These are phyloP conservation scores for Diaporthe humulicola DNA, from an alignment of 2,329 filamentous ascomycete genomes.

Conservation along the genomic window DNA sequence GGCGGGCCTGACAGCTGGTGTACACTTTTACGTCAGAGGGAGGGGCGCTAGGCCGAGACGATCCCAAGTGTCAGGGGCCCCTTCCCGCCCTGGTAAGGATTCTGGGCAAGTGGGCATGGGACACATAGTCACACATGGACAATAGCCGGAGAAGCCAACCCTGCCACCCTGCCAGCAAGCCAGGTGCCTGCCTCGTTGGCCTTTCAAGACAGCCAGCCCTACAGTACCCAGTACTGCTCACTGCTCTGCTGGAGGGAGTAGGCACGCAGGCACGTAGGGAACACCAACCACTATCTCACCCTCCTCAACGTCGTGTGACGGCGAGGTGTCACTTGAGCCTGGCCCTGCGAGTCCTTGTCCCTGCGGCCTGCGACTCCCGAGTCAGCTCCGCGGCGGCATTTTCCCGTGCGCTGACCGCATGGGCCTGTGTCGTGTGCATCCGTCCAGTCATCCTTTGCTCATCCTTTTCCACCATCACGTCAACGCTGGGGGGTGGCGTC, in stretches of 20 bases:
- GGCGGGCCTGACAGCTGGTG: conserved; percentile 20
- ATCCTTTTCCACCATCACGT: conserved; percentile 34
- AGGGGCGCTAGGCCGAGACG: conserved; percentile 25
- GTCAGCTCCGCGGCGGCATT: conserved; percentile 12
- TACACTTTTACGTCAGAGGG: conserved; percentile 23
- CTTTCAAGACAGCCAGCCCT: conserved; percentile 11
- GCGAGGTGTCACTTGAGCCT: conserved; percentile 24
- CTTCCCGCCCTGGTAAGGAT: neutral
- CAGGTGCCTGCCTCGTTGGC: conserved; percentile 24
- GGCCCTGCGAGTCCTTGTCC: conserved; percentile 6
- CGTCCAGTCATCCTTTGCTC: conserved; percentile 12
- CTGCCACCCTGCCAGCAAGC: neutral
- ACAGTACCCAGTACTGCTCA: neutral
- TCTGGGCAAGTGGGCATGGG: neutral
- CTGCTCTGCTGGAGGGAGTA: neutral
- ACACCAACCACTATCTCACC: neutral
- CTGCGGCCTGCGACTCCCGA: conserved; percentile 1
- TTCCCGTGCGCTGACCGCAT: conserved; percentile 21
- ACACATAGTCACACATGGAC: conserved; percentile 7
- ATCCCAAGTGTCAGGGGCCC: conserved; percentile 24
- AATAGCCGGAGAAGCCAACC: conserved; percentile 12
- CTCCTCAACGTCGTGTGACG: conserved; percentile 25
- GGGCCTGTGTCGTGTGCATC: conserved; percentile 16
- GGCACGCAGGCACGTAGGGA: too few species aligned
- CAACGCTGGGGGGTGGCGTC: conserved; percentile 32